Evolutionary conservation across 345 rosid genomes (phyloP), one percentile per base, ranked within the genome.

Genomic region (Isatis tinctoria): DNA sequence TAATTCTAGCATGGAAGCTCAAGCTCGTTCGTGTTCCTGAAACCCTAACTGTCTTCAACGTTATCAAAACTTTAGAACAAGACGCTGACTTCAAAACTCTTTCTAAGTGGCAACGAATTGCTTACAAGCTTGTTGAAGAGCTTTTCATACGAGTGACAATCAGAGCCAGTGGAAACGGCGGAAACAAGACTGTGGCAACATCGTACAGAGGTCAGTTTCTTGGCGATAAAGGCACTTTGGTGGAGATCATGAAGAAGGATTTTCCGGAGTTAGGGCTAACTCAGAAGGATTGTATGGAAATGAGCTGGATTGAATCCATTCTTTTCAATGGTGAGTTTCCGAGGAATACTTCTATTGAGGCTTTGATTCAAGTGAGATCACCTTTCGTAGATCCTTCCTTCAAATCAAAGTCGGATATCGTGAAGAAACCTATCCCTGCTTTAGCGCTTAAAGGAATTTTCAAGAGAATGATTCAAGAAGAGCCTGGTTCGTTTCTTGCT

Each of bases 361-460:
- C 79, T 48, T 78, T 86, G 13, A 87, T 89, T 14, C 75, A 84
- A 53, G 84, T 81, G 33, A 84, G 79, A 49, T 69, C 88, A 6
- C 57, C 76, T 20, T 78, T 74, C 79, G 52, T n/a, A 8, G 8
- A 28, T 14, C 37, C 60, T 2, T 54, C 61, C 76, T 86, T 82
- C 81, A 88, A 88, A 81, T 82, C 86, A 2, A 88, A 86, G 60
- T 84, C 83, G 0, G 93, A 88, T 49, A 83, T 79, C n/a, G 86
- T 81, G 17, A 79, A 44, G 8, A 53, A 54, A 28, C 37, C 60
- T 28, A 54, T 54, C 8, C 60, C 60, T 54, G 5, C 37, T 28
- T 28, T 3, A 14, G 60, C 0, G 30, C 37, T 54, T 3, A 54
- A 28, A 54, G 60, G 37, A 8, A 14, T 54, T 14, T 28, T 13